phyloP scores from a whole-genome alignment of 2,329 filamentous ascomycete genomes.

The Teratosphaeria viscida region DNA sequence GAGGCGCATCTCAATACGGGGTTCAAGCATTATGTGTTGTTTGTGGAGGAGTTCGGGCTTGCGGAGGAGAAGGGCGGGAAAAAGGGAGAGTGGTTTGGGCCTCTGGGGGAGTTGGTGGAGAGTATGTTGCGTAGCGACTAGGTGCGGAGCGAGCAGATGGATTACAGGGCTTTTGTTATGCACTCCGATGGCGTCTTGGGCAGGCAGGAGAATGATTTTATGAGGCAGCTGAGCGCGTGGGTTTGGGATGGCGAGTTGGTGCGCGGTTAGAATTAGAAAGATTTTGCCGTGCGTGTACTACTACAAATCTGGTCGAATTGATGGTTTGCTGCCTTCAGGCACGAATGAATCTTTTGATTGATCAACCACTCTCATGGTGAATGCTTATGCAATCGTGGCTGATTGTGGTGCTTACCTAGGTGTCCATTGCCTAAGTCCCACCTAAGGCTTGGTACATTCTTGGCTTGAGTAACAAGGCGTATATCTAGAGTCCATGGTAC shows the following conservation, averaged over 20 bases:
- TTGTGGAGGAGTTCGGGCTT: constrained; percentile 91
- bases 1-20: constrained; percentile 97
- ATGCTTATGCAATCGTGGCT: too few relatives aligned
- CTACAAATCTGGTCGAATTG: neutral
- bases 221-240: neutral
- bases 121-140: constrained; percentile 93
- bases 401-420: too few relatives aligned
- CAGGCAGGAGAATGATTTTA: neutral
- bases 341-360: neutral
- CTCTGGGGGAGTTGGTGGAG: constrained; percentile 87
- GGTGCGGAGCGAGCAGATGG: constrained; percentile 11
- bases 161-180: neutral
- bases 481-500: too few relatives aligned
- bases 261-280: neutral
- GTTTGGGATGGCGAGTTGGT: neutral
- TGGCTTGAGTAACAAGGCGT: too few relatives aligned
- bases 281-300: neutral
- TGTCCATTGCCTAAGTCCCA: too few relatives aligned
- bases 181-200: neutral
- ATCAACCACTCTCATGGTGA: neutral
- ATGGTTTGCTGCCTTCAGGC: neutral
- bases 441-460: too few relatives aligned
- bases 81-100: constrained; percentile 80
- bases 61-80: constrained; percentile 62
- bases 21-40: constrained; percentile 99